Evolutionary conservation across 2,329 filamentous ascomycete genomes (phyloP).

Genomic region (Teratosphaeria epicoccoides): DNA sequence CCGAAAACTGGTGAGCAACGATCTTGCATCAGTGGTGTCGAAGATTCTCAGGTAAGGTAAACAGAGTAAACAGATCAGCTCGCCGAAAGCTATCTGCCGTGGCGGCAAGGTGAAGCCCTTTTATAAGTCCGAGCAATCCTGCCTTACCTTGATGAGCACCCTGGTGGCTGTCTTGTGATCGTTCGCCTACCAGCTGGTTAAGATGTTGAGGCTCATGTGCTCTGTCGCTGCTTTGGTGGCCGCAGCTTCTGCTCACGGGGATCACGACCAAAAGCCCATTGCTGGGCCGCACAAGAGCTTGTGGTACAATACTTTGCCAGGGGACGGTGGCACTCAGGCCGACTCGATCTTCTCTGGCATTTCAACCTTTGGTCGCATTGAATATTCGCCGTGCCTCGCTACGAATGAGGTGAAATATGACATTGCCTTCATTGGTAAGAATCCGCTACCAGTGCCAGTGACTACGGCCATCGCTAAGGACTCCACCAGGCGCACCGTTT

Average conservation of each 20-base stretch:
- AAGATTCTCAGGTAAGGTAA: not conserved
- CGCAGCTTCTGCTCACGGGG: slow-evolving; percentile 48
- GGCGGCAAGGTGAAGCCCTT: not conserved
- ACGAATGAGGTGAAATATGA: slow-evolving; percentile 63
- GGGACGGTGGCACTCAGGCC: slow-evolving; percentile 73
- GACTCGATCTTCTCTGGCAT: slow-evolving; percentile 85
- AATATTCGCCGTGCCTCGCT: slow-evolving; percentile 67
- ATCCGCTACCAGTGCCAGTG: too few relatives aligned
- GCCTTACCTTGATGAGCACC: slow-evolving; percentile 6
- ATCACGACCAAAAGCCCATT: slow-evolving; percentile 44
- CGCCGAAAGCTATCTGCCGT: not conserved
- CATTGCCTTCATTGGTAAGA: slow-evolving; percentile 65
- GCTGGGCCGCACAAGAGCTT: slow-evolving; percentile 62
- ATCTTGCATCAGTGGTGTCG: not conserved
- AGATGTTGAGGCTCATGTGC: slow-evolving; percentile 16
- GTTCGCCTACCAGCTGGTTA: not conserved
- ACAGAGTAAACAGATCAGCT: not conserved
- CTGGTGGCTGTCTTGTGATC: slow-evolving; percentile 4
- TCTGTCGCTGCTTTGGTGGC: slow-evolving; percentile 30
- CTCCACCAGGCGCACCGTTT: slow-evolving; percentile 52
- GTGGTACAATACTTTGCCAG: slow-evolving; percentile 76
- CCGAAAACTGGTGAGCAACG: not conserved
- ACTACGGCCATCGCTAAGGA: not conserved
- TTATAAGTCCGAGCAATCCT: not conserved
- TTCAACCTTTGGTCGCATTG: slow-evolving; percentile 70